Evolutionary conservation across 1,284 basidiomycete species (phyloP).

Genomic region (Leucoagaricus sp.): DNA sequence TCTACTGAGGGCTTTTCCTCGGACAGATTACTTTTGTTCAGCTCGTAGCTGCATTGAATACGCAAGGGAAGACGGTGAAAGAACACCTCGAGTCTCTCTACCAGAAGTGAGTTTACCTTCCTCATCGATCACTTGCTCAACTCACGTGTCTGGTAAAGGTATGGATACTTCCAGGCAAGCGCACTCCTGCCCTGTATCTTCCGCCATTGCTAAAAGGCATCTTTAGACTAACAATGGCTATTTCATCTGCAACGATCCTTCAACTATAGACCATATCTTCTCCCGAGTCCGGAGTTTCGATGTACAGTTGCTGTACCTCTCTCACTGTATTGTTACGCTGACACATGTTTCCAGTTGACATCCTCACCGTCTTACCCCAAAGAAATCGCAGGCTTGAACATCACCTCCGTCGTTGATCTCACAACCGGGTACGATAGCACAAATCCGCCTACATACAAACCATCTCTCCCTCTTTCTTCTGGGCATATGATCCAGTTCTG

Average conservation of each 20-base stretch:
- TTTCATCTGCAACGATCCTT: constrained; percentile 70
- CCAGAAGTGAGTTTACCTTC: constrained; percentile 43
- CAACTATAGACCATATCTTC: constrained; percentile 70
- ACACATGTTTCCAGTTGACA: background rate
- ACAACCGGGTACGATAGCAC: constrained; percentile 74
- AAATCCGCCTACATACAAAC: constrained; percentile 64
- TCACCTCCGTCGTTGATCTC: constrained; percentile 71
- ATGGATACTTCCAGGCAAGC: constrained; percentile 45
- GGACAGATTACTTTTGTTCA: constrained; percentile 67
- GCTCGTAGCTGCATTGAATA: constrained; percentile 52
- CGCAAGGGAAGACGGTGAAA: constrained; percentile 53
- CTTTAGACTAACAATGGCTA: constrained; percentile 79
- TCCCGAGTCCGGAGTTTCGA: constrained; percentile 58
- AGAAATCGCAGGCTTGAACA: constrained; percentile 57
- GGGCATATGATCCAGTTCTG: constrained; percentile 86
- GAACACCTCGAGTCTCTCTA: constrained; percentile 68
- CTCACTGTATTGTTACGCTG: background rate
- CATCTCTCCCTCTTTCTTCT: constrained; percentile 70
- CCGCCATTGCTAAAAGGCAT: background rate
- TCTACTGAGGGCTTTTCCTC: background rate
- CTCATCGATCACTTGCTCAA: background rate
- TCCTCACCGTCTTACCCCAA: constrained; percentile 51
- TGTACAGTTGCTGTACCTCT: constrained; percentile 27
- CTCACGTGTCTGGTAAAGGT: constrained; percentile 27
- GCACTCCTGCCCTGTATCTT: background rate